phyloP scores from a whole-genome alignment of 495 filamentous ascomycete species.

The Hypoxylon trugodes region DNA sequence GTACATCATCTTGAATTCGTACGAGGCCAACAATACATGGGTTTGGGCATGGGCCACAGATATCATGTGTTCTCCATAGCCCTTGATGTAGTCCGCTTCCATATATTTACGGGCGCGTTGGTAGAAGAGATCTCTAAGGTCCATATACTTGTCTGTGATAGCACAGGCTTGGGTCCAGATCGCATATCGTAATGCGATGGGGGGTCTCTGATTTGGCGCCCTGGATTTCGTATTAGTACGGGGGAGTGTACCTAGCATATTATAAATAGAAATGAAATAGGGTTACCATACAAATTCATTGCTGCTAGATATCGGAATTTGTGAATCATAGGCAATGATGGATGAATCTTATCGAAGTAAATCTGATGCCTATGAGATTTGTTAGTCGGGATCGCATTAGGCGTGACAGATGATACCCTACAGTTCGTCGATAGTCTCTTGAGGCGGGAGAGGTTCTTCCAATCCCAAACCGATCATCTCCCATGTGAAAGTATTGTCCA shows the following conservation, averaged over 20 bases:
- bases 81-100: constrained; percentile 90
- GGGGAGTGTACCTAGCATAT: background rate
- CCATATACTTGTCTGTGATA: constrained; percentile 78
- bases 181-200: constrained; percentile 87
- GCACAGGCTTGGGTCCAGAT: constrained; percentile 92
- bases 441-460: constrained; percentile 87
- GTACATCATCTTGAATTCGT: constrained; percentile 98
- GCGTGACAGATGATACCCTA: constrained; percentile 53
- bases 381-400: constrained; percentile 20
- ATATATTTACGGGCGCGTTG: constrained; percentile 86
- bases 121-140: constrained; percentile 85
- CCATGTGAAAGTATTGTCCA: constrained; percentile 70
- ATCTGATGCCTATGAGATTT: constrained; percentile 70
- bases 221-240: constrained; percentile 46
- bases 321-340: constrained; percentile 86
- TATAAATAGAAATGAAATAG: constrained; percentile 4
- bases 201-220: constrained; percentile 83
- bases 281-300: constrained; percentile 70
- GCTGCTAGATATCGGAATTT: constrained; percentile 83
- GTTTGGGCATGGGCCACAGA: constrained; percentile 83
- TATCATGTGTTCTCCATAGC: constrained; percentile 87
- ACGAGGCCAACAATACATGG: constrained; percentile 79
- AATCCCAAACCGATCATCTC: constrained; percentile 94
- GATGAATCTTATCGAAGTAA: constrained; percentile 91
- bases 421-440: constrained; percentile 91